Conservation (phyloP, 441 rosid genomes). For the Capsella rubella region DNA sequence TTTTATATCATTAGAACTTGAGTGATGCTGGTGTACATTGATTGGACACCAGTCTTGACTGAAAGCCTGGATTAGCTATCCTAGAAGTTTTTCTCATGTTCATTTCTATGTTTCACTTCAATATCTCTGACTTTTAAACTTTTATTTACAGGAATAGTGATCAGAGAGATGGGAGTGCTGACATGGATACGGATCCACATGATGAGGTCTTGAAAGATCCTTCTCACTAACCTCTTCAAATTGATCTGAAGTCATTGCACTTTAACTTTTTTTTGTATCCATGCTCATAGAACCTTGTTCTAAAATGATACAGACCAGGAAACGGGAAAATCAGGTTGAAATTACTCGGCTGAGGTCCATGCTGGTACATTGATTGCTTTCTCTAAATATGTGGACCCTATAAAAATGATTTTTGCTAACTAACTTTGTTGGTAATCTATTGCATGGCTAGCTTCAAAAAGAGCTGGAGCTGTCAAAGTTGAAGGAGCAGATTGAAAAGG, state of each 20-base stretch:
- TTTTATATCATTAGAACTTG: constrained; percentile 9
- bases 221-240: constrained; percentile 25
- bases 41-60: not conserved
- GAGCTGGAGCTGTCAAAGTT: constrained; percentile 76
- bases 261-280: constrained; percentile 13
- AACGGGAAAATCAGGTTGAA: constrained; percentile 59
- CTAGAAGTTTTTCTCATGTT: not conserved
- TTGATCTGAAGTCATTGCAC: constrained; percentile 13
- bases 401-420: constrained; percentile 25
- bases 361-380: constrained; percentile 63
- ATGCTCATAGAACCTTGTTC: constrained; percentile 36
- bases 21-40: not conserved
- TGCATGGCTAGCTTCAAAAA: constrained; percentile 69
- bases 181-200: constrained; percentile 49
- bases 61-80: not conserved
- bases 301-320: constrained; percentile 53
- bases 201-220: constrained; percentile 55
- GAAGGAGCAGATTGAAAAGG: constrained; percentile 85
- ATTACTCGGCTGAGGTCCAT: constrained; percentile 66
- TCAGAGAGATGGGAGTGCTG: constrained; percentile 44
- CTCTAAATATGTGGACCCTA: constrained; percentile 6
- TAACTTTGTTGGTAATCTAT: constrained; percentile 23
- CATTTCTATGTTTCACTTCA: not conserved
- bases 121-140: not conserved
- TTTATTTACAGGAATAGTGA: constrained; percentile 49